Conservation (phyloP, 352 stramenopile genomes). For the Phytophthora palmivora region DNA sequence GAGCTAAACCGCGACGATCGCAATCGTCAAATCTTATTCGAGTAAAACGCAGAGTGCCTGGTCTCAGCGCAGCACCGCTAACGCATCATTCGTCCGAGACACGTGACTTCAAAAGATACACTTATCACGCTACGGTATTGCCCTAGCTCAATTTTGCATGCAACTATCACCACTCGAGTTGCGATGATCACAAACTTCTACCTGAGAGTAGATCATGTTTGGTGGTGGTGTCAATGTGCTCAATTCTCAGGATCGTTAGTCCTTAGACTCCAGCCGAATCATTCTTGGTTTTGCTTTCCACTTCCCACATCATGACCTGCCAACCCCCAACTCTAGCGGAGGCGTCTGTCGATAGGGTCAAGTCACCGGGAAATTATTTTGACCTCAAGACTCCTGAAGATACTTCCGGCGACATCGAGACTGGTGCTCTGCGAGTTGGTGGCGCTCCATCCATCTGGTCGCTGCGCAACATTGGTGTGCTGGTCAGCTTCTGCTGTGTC, state of each 20-base stretch:
- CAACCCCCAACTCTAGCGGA: slow-evolving; percentile 16
- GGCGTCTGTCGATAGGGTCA: slow-evolving; percentile 1
- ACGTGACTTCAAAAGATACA: too few relatives aligned
- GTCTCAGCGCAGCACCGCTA: too few relatives aligned
- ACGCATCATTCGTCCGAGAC: too few relatives aligned
- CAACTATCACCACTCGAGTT: slow-evolving; percentile 1
- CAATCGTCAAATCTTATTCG: too few relatives aligned
- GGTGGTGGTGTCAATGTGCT: slow-evolving; percentile 2
- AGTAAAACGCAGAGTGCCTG: too few relatives aligned
- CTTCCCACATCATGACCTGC: slow-evolving; percentile 17
- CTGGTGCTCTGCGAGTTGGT: slow-evolving; percentile 24
- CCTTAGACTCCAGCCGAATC: not conserved
- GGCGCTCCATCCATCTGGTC: slow-evolving; percentile 33
- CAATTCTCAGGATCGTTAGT: not conserved
- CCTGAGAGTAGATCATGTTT: not conserved
- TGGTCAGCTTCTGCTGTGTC: slow-evolving; percentile 44
- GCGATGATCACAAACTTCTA: too few relatives aligned
- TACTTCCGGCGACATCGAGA: slow-evolving; percentile 23
- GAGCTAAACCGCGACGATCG: too few relatives aligned
- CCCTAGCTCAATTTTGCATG: too few relatives aligned
- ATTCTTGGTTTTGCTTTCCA: slow-evolving; percentile 19
- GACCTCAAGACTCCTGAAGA: slow-evolving; percentile 28
- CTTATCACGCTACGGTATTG: too few relatives aligned
- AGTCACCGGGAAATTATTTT: slow-evolving; percentile 24
- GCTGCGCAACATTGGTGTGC: slow-evolving; percentile 37